phyloP scores from a whole-genome alignment of 768 basidiomycete species.

The Lactifluus hygrophoroides region DNA sequence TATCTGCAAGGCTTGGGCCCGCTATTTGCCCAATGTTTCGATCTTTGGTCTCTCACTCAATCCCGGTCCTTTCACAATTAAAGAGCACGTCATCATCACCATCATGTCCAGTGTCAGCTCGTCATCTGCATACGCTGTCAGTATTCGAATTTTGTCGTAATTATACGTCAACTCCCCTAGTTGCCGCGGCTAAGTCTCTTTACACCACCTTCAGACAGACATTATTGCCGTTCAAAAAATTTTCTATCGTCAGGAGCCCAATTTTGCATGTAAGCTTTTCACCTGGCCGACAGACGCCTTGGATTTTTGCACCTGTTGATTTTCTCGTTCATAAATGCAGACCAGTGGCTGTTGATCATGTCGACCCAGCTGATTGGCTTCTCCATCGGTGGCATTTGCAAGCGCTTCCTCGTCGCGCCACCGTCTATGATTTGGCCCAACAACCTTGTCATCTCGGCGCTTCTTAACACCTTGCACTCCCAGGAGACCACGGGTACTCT shows the following conservation, averaged over 20 bases:
- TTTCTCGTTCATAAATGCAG: slow-evolving; percentile 1
- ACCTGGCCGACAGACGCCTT: not conserved
- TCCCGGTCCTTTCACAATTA: slow-evolving; percentile 66
- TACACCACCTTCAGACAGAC: slow-evolving; percentile 28
- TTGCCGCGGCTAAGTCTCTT: too few species aligned
- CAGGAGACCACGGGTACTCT: slow-evolving; percentile 37
- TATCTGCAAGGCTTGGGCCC: slow-evolving; percentile 50
- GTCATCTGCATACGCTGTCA: slow-evolving; percentile 27
- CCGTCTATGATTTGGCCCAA: slow-evolving; percentile 40
- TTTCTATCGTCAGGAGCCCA: slow-evolving; percentile 35
- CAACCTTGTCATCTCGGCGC: slow-evolving; percentile 35
- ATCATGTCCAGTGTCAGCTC: slow-evolving; percentile 35
- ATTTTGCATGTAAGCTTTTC: slow-evolving; percentile 30
- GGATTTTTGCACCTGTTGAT: not conserved
- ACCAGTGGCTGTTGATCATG: slow-evolving; percentile 35
- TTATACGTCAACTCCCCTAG: not conserved
- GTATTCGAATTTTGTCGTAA: not conserved
- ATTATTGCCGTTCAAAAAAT: slow-evolving; percentile 39
- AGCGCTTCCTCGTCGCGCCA: slow-evolving; percentile 38
- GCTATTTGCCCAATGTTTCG: slow-evolving; percentile 41
- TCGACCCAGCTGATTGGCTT: slow-evolving; percentile 37
- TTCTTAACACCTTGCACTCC: slow-evolving; percentile 37
- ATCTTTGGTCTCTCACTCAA: slow-evolving; percentile 47
- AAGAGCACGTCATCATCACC: slow-evolving; percentile 54
- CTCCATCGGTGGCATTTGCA: slow-evolving; percentile 36